phyloP scores from a whole-genome alignment of 78 protist species.

The Dictyostelium brefeldianum region DNA sequence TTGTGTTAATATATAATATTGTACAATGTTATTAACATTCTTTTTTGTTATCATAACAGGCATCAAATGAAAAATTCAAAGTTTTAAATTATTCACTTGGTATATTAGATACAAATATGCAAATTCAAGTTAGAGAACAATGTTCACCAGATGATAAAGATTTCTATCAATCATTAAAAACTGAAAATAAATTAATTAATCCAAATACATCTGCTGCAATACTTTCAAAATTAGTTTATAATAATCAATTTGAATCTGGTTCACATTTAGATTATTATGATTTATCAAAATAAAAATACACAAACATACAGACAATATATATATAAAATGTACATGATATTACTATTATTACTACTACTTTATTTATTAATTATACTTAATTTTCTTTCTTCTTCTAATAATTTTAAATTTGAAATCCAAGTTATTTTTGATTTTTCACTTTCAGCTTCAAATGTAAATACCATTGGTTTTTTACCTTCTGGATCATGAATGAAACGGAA shows the following conservation, averaged over 20 bases:
- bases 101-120: conserved; percentile 69
- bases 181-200: conserved; percentile 7
- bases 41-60: not conserved
- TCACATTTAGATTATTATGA: conserved; percentile 61
- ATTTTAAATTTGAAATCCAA: conserved; percentile 58
- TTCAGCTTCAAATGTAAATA: conserved; percentile 54
- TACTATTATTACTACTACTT: not conserved
- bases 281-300: not conserved
- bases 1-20: too few species aligned
- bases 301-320: too few species aligned
- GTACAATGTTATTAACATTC: not conserved
- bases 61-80: conserved; percentile 27
- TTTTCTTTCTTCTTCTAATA: conserved; percentile 65
- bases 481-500: conserved; percentile 74
- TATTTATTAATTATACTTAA: not conserved
- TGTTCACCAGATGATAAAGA: not conserved
- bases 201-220: conserved; percentile 19
- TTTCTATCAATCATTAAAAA: conserved; percentile 13
- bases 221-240: not conserved
- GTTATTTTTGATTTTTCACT: conserved; percentile 10
- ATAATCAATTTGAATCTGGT: conserved; percentile 17
- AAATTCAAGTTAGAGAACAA: conserved; percentile 19
- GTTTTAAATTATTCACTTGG: conserved; percentile 61
- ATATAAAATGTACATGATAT: too few species aligned
- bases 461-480: conserved; percentile 60